Evolutionary conservation across 1,139 yeast genomes (phyloP).

Genomic region (Yamadazyma atmosphaerica): DNA sequence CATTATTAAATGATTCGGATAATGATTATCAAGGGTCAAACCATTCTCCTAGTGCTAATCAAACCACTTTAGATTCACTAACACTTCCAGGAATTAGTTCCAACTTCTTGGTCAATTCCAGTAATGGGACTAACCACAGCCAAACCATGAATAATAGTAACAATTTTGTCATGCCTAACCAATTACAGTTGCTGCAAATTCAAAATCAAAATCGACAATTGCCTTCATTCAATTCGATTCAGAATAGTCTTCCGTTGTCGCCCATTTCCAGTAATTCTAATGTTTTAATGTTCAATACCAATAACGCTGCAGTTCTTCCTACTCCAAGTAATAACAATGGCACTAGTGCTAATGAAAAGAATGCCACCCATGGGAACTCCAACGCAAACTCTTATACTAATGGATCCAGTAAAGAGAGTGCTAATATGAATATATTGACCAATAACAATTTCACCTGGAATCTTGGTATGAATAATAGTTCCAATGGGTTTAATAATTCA

Average conservation of each 20-base stretch:
- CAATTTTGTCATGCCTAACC: constrained; percentile 17
- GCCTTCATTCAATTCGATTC: constrained; percentile 40
- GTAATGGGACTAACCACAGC: constrained; percentile 1
- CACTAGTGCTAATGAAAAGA: neutral
- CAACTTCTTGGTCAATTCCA: constrained; percentile 4
- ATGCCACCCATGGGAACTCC: constrained; percentile 4
- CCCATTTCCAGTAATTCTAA: constrained; percentile 14
- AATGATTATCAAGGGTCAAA: constrained; percentile 20
- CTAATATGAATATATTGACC: constrained; percentile 4
- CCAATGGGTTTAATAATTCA: constrained; percentile 7
- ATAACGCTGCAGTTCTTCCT: constrained; percentile 1
- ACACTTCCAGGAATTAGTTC: constrained; percentile 16
- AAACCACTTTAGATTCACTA: constrained; percentile 10
- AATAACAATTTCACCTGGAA: constrained; percentile 2
- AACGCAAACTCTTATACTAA: neutral
- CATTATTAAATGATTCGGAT: constrained; percentile 36
- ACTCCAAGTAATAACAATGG: constrained; percentile 1
- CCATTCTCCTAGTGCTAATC: constrained; percentile 8
- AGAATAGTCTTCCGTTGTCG: constrained; percentile 31
- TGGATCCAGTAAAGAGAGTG: neutral
- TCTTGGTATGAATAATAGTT: constrained; percentile 5
- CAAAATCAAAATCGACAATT: constrained; percentile 35
- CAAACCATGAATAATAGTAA: neutral
- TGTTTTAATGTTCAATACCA: neutral
- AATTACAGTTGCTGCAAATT: constrained; percentile 22